These are phyloP conservation scores for Toxoplasma gondii DNA, from an alignment of 169 alveolate genomes.

Conservation along the genomic window DNA sequence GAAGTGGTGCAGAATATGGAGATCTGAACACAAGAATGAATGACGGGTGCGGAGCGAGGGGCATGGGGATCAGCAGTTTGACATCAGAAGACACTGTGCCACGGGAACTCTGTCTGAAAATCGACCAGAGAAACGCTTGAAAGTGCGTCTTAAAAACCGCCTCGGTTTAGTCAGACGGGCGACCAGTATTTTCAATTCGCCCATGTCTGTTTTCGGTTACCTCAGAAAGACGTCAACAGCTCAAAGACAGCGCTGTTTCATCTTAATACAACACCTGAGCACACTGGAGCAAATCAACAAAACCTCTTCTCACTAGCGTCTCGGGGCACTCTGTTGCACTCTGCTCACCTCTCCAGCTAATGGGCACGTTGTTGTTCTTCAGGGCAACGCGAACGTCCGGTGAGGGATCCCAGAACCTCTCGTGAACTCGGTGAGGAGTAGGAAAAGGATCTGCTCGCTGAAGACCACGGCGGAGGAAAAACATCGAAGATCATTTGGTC, in stretches of 20 bases:
- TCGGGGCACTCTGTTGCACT: no score
- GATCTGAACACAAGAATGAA: conserved; percentile 68
- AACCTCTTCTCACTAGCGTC: no score
- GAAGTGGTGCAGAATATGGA: conserved; percentile 81
- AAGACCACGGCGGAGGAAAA: not conserved
- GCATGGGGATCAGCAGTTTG: not conserved
- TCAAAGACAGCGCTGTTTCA: no score
- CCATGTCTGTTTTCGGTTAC: no score
- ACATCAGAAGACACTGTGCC: not conserved
- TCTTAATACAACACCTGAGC: no score
- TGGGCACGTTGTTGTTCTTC: conserved; percentile 74
- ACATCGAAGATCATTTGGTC: not conserved
- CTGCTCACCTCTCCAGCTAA: conserved; percentile 71
- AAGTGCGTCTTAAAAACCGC: no score
- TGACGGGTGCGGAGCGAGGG: not conserved
- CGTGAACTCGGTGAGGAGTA: conserved; percentile 71
- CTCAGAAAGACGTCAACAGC: no score
- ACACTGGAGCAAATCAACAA: no score
- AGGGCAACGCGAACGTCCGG: conserved; percentile 73
- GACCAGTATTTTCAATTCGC: no score
- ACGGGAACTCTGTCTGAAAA: not conserved
- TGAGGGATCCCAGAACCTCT: conserved; percentile 84
- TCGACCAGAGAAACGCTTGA: no score
- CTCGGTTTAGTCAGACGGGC: no score
- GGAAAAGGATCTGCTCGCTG: conserved; percentile 55